Evolutionary conservation across 345 rosid genomes (phyloP), one percentile per base, ranked within the genome.

Genomic region (Aethionema arabicum): DNA sequence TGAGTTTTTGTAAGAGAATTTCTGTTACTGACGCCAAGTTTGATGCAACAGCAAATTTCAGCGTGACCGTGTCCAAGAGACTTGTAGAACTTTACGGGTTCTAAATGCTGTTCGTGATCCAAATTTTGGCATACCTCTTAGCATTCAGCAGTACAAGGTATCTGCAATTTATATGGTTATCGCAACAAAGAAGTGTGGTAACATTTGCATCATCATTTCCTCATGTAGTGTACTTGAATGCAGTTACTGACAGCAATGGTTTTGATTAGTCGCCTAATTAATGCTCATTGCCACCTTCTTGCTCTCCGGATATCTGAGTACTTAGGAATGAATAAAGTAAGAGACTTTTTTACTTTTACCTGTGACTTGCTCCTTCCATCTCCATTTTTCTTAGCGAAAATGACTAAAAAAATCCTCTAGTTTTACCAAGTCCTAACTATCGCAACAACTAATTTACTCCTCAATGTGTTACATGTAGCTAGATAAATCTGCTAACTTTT

Each of bases 131-230:
- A 82, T 87, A 43, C 95, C 96, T 62, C 89, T 93, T 52, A 93
- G 91, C 63, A 85, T 93, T 56, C 85, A 79, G 66, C 96, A 93
- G 65, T 90, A 86, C 70, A 93, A 90, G 99, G 97, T 93, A 52
- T 63, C 80, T 62, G 44, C 45, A 45, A 4, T 44, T 56, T 63
- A 27, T 41, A 70, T 41, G 6, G n/a, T 61, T 37, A n/a, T 67
- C 16, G 32, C 16, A 31, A 41, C 12, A 49, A 33, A 55, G 11
- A 35, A 53, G 5, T 15, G 10, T 15, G 46, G 33, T 41, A 63
- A 49, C 52, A n/a, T 32, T 59, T 44, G 11, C 8, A 52, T 10
- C 67, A 51, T 29, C 7, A 8, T 6, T 53, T 60, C 13, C 65
- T 66, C 29, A 60, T 56, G 37, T 36, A 44, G 10, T 14, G 44